phyloP scores from a whole-genome alignment of 2,329 filamentous ascomycete species.

The Stachybotrys echinatus region DNA sequence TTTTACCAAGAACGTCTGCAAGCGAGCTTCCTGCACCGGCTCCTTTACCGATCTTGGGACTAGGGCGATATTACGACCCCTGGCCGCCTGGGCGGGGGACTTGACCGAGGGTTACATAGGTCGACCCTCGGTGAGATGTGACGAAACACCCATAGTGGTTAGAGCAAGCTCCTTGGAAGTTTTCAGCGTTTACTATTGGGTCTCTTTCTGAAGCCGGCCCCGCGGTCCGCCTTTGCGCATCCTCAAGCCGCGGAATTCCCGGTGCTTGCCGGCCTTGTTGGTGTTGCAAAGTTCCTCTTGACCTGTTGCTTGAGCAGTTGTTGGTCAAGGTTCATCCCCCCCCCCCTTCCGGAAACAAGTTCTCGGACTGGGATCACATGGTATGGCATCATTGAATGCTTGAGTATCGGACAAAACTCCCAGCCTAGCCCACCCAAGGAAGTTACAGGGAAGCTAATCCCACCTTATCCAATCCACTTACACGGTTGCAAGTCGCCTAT shows the following conservation, averaged over 20 bases:
- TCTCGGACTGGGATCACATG: too few species aligned
- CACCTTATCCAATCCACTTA: neutral
- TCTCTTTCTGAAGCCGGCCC: neutral
- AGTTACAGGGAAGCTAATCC: neutral
- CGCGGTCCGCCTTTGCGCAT: neutral
- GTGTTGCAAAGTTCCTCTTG: neutral
- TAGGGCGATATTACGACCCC: neutral
- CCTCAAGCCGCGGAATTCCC: neutral
- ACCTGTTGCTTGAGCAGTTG: neutral
- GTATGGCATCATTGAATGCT: neutral
- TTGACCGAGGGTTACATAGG: neutral
- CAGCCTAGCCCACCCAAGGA: neutral
- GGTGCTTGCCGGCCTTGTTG: neutral
- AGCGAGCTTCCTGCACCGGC: neutral
- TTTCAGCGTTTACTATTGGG: neutral
- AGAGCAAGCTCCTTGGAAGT: neutral
- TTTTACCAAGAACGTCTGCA: neutral
- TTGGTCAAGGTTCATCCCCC: neutral
- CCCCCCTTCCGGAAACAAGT: too few species aligned
- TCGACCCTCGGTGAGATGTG: neutral
- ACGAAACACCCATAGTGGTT: neutral
- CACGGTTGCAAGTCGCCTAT: too few species aligned
- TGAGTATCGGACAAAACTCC: neutral
- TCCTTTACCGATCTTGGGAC: neutral
- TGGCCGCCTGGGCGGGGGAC: neutral